These are phyloP conservation scores for Pythium rishiriense DNA, from an alignment of 352 stramenopile genomes.

Conservation along the genomic window DNA sequence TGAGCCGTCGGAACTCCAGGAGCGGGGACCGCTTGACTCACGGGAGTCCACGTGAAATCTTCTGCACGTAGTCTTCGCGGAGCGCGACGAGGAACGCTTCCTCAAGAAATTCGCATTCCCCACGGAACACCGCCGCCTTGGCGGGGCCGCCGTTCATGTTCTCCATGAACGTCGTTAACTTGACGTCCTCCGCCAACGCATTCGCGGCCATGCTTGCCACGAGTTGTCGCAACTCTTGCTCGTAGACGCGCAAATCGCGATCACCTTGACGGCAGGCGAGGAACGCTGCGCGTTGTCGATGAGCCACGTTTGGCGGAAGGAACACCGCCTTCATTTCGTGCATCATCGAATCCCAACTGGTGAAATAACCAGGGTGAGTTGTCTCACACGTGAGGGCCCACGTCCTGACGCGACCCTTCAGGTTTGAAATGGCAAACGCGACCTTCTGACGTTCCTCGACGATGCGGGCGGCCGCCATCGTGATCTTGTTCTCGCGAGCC, in stretches of 20 bases:
- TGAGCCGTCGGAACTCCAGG: background rate
- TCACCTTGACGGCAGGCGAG: slow-evolving; percentile 27
- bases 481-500: slow-evolving; percentile 22
- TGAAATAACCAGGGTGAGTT: slow-evolving; percentile 12
- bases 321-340: background rate
- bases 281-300: slow-evolving; percentile 26
- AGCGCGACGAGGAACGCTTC: slow-evolving; percentile 6
- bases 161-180: slow-evolving; percentile 15
- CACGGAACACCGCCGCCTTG: slow-evolving; percentile 14
- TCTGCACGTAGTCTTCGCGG: slow-evolving; percentile 4
- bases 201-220: slow-evolving; percentile 7
- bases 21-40: background rate
- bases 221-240: slow-evolving; percentile 26
- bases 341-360: background rate
- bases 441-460: slow-evolving; percentile 14
- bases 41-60: background rate
- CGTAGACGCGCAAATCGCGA: slow-evolving; percentile 15
- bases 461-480: slow-evolving; percentile 14
- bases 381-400: slow-evolving; percentile 23
- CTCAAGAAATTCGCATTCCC: background rate
- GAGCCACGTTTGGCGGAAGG: slow-evolving; percentile 4
- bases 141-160: slow-evolving; percentile 1
- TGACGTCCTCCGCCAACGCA: background rate
- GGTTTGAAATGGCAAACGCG: slow-evolving; percentile 18
- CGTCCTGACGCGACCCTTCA: slow-evolving; percentile 15